A percentile compares a stretch with the other conserved stretches of the same genome.
Conservation (phyloP, 164 flowering plant species). For the Protea cynaroides region DNA sequence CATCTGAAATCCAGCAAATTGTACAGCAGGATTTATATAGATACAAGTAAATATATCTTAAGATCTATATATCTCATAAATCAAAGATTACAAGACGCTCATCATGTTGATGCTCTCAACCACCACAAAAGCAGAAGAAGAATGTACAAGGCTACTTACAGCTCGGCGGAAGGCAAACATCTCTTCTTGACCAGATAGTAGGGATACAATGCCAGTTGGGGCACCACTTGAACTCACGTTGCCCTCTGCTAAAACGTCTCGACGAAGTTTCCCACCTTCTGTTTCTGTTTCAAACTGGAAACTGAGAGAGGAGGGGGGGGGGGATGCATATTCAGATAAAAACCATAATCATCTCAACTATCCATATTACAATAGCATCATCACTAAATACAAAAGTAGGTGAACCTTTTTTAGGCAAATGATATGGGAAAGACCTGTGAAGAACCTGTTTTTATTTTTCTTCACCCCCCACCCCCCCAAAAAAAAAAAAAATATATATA, state of each 20-base stretch:
- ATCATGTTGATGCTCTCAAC: not conserved
- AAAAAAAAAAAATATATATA: no score
- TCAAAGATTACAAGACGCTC: not conserved
- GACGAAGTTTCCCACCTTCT: slow-evolving; percentile 76
- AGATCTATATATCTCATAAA: not conserved
- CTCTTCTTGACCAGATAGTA: slow-evolving; percentile 91
- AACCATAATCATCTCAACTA: no score
- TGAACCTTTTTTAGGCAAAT: no score
- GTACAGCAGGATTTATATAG: no score
- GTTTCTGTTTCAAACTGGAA: slow-evolving; percentile 96
- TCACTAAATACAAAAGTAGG: no score
- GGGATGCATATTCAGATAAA: no score
- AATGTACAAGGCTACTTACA: slow-evolving; percentile 37
- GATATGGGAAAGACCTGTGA: no score
- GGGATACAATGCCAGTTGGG: slow-evolving; percentile 54
- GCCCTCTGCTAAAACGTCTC: slow-evolving; percentile 78
- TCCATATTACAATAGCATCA: no score
- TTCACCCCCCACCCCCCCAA: no score
- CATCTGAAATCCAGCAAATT: no score
- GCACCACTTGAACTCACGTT: slow-evolving; percentile 57
- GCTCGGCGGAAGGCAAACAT: slow-evolving; percentile 97
- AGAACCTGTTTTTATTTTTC: no score
- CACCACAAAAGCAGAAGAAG: not conserved
- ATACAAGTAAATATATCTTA: no score
- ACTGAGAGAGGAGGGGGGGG: slow-evolving; percentile 32